A percentile compares a stretch with the other conserved stretches of the same genome.
phyloP scores from a whole-genome alignment of 768 basidiomycete species.

The Amanita jacksonii region DNA sequence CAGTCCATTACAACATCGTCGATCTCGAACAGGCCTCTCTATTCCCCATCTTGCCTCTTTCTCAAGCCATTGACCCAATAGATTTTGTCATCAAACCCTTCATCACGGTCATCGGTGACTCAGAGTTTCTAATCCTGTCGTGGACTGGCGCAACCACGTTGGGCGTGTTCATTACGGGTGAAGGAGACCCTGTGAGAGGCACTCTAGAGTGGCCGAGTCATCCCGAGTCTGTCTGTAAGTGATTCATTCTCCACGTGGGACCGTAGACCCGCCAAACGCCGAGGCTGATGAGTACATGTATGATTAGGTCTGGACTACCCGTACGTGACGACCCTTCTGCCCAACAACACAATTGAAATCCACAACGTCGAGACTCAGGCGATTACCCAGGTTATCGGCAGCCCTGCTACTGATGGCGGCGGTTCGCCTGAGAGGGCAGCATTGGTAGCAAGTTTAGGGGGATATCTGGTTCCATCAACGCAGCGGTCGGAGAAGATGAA shows the following conservation, averaged over 20 bases:
- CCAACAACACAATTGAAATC: constrained; percentile 70
- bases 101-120: constrained; percentile 64
- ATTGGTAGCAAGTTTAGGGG: constrained; percentile 31
- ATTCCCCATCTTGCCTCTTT: constrained; percentile 69
- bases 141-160: constrained; percentile 77
- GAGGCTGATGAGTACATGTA: neutral
- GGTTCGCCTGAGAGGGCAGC: constrained; percentile 20
- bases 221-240: constrained; percentile 69
- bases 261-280: no score
- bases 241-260: no score
- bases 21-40: constrained; percentile 65
- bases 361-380: constrained; percentile 71
- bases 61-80: constrained; percentile 45
- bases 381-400: constrained; percentile 59
- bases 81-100: constrained; percentile 46
- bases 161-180: constrained; percentile 77
- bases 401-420: constrained; percentile 22
- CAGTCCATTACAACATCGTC: constrained; percentile 64
- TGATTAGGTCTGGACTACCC: constrained; percentile 75
- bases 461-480: constrained; percentile 41
- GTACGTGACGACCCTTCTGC: constrained; percentile 68
- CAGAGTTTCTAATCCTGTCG: constrained; percentile 80
- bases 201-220: constrained; percentile 81
- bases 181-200: constrained; percentile 84
- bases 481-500: constrained; percentile 39